Conservation (phyloP, 306 rosid genomes). For the Quercus robur region DNA sequence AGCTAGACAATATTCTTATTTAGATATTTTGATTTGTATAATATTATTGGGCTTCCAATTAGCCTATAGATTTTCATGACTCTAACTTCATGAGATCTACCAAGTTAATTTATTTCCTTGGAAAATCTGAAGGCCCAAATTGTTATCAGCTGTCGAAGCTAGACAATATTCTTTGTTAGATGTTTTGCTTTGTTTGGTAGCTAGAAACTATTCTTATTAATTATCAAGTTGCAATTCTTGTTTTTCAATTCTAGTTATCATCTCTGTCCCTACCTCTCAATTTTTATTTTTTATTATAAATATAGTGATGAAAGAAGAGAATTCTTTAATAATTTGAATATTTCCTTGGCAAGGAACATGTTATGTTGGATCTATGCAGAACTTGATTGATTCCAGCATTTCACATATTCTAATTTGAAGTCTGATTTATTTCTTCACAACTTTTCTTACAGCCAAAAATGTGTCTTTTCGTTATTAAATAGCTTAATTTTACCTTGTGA, state of each 20-base stretch:
- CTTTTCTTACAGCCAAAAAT: background rate
- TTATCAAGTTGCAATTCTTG: background rate
- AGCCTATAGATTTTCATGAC: background rate
- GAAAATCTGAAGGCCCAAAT: background rate
- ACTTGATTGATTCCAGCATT: background rate
- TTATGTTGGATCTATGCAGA: background rate
- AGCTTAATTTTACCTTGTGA: background rate
- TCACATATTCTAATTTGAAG: background rate
- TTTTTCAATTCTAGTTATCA: background rate
- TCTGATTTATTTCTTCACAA: background rate
- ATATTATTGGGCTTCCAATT: background rate
- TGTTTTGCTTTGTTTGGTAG: background rate
- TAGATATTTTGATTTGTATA: background rate
- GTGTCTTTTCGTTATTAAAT: background rate
- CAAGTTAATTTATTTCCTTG: background rate
- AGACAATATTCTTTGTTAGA: background rate
- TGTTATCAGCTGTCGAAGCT: background rate
- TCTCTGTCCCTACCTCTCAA: no score
- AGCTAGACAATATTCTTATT: no score
- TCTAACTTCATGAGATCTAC: background rate
- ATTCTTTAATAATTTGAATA: background rate
- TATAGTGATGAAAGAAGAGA: background rate
- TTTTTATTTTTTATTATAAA: background rate
- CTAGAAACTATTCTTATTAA: slow-evolving; percentile 10
- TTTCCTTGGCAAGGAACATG: background rate